Conservation (phyloP, 2,329 filamentous ascomycete genomes). For the Diatrype stigma region DNA sequence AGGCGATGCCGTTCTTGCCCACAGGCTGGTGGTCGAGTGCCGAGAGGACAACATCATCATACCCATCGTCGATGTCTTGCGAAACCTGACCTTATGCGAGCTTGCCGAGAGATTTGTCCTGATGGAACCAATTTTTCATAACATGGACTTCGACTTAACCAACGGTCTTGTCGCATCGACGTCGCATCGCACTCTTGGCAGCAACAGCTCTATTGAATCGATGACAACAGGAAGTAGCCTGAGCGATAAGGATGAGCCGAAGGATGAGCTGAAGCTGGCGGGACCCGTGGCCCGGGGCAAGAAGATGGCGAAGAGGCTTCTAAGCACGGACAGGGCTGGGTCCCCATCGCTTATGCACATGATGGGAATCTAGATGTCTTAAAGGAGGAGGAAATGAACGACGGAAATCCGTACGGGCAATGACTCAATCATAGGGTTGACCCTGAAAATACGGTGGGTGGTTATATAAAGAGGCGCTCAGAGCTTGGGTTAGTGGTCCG, state of each 20-base stretch:
- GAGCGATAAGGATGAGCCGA: conserved; percentile 20
- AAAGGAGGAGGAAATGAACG: neutral
- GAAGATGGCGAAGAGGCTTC: neutral
- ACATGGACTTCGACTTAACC: neutral
- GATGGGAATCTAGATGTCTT: neutral
- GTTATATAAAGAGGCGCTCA: too few species aligned
- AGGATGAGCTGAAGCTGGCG: conserved; percentile 4
- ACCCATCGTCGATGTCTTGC: conserved; percentile 39
- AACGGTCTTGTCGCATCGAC: conserved; percentile 1
- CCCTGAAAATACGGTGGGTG: neutral
- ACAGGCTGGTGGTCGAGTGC: conserved; percentile 40
- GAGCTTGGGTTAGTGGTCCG: too few species aligned
- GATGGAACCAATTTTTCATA: conserved; percentile 15
- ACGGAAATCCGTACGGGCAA: neutral
- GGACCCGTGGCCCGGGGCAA: neutral
- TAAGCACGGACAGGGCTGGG: neutral
- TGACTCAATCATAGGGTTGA: neutral
- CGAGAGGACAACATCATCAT: conserved; percentile 38
- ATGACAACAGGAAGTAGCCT: conserved; percentile 24
- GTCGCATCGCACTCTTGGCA: conserved; percentile 4
- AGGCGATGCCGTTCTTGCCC: conserved; percentile 41
- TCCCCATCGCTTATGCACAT: neutral
- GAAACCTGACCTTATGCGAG: conserved; percentile 38
- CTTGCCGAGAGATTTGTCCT: conserved; percentile 33
- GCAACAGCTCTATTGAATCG: conserved; percentile 23